Evolutionary conservation across 345 rosid genomes (phyloP).

Genomic region (Gossypium turneri): DNA sequence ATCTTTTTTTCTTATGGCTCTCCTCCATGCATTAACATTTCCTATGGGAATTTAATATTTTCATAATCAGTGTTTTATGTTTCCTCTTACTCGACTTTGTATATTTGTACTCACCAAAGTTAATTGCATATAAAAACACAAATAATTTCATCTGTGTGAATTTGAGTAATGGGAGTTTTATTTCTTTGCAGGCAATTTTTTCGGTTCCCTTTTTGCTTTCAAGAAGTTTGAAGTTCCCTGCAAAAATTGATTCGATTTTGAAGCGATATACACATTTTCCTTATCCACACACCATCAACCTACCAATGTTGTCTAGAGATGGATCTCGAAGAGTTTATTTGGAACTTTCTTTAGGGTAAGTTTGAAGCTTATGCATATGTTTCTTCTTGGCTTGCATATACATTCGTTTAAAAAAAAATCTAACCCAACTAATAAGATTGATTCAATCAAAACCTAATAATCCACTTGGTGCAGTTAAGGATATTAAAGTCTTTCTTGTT

Average conservation of each 20-base stretch:
- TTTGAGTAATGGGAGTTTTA: background rate
- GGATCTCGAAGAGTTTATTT: constrained; percentile 73
- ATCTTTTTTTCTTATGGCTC: too few species aligned
- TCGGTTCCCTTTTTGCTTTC: constrained; percentile 73
- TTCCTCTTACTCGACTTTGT: too few species aligned
- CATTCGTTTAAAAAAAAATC: too few species aligned
- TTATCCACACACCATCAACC: constrained; percentile 41
- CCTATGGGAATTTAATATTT: too few species aligned
- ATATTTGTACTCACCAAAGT: background rate
- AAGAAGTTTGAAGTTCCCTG: constrained; percentile 71
- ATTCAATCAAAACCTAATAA: too few species aligned
- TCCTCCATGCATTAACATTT: too few species aligned
- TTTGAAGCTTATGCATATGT: background rate
- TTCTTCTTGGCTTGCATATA: too few species aligned
- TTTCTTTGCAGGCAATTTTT: constrained; percentile 51
- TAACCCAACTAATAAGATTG: too few species aligned
- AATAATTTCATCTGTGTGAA: background rate
- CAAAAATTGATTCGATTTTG: constrained; percentile 46
- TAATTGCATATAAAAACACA: background rate
- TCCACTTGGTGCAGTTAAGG: too few species aligned
- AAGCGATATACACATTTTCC: constrained; percentile 56
- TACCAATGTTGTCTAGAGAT: constrained; percentile 28
- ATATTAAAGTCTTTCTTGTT: too few species aligned
- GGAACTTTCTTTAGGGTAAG: constrained; percentile 92
- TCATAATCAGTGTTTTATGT: too few species aligned